Conservation (phyloP, 257 asterid genomes). For the Verbascum thapsus region DNA sequence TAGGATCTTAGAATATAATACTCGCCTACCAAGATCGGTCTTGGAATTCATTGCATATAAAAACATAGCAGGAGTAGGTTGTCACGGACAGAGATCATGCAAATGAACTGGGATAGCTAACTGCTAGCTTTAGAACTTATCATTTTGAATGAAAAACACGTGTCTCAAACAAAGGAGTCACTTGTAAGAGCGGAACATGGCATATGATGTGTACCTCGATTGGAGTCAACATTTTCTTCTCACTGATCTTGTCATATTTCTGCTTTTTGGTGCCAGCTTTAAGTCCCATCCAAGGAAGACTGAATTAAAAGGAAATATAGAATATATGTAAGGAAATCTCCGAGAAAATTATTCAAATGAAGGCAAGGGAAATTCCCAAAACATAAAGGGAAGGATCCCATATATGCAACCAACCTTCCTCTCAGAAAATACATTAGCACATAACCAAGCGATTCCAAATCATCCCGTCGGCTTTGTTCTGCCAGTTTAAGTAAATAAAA, state of each 20-base stretch:
- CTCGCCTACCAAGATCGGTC: not conserved
- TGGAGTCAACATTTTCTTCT: constrained; percentile 89
- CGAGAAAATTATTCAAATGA: constrained; percentile 7
- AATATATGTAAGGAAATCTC: constrained; percentile 18
- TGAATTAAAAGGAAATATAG: constrained; percentile 36
- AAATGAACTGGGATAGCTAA: not conserved
- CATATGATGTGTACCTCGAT: constrained; percentile 63
- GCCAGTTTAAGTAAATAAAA: constrained; percentile 33
- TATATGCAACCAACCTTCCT: constrained; percentile 79
- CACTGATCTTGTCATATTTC: constrained; percentile 91
- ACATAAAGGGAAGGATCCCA: constrained; percentile 23
- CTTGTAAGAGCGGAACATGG: constrained; percentile 1
- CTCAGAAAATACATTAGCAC: constrained; percentile 95
- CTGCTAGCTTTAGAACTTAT: constrained; percentile 5
- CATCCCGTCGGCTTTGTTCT: constrained; percentile 98
- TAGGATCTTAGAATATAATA: constrained; percentile 12
- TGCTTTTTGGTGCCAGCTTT: constrained; percentile 96
- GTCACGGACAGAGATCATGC: not conserved
- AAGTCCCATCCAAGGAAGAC: constrained; percentile 98
- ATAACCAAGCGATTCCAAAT: constrained; percentile 93
- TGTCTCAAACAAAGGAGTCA: constrained; percentile 17
- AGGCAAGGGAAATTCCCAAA: constrained; percentile 20
- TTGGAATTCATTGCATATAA: constrained; percentile 7
- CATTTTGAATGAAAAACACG: not conserved
- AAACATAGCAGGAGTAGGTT: not conserved